Conservation (phyloP, 1,139 yeast species). For the Geotrichum citri-aurantii region DNA sequence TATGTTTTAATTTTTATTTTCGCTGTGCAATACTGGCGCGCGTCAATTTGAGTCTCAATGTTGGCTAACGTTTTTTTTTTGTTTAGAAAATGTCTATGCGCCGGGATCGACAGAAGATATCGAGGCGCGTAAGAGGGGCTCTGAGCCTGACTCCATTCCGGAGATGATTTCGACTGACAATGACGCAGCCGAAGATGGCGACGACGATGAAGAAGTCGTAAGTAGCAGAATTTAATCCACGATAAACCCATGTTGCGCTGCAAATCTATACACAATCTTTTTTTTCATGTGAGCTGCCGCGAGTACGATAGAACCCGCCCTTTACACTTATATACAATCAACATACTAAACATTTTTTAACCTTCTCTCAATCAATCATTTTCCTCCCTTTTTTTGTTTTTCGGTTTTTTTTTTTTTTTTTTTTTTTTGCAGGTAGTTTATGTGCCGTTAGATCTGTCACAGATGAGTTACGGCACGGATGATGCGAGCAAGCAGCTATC, state of each 20-base stretch:
- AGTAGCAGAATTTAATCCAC: constrained; percentile 16
- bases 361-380: constrained; percentile 4
- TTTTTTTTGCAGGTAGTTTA: constrained; percentile 13
- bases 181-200: constrained; percentile 16
- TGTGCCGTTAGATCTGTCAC: constrained; percentile 30
- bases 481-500: constrained; percentile 25
- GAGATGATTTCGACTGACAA: constrained; percentile 1
- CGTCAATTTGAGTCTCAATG: neutral
- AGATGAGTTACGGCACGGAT: constrained; percentile 17
- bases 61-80: neutral
- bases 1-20: constrained; percentile 26
- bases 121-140: constrained; percentile 33
- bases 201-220: constrained; percentile 24
- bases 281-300: neutral
- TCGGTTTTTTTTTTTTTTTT: constrained; percentile 1
- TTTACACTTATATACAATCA: neutral
- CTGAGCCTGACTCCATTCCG: constrained; percentile 1
- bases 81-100: constrained; percentile 45
- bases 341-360: constrained; percentile 7
- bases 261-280: no score
- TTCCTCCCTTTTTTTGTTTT: neutral
- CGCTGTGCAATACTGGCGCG: neutral
- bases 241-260: neutral
- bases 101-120: constrained; percentile 78
- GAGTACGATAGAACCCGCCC: no score